Evolutionary conservation across 441 rosid genomes (phyloP).

Genomic region (Aleurites moluccanus): DNA sequence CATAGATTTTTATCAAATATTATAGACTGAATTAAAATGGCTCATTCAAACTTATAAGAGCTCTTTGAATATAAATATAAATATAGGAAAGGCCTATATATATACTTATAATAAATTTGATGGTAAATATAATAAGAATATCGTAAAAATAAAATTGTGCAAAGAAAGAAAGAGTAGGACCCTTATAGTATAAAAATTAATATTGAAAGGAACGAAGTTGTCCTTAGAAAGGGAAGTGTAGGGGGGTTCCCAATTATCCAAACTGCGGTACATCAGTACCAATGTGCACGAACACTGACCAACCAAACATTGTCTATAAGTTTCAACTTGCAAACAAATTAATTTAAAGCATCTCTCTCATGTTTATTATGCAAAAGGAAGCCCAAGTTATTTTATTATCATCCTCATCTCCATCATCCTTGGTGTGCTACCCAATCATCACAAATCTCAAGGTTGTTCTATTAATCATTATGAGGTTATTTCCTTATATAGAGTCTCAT

Average conservation of each 20-base stretch:
- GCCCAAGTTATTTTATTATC: background rate
- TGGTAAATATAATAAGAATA: too few species aligned
- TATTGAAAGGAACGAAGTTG: constrained; percentile 4
- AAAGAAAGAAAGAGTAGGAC: background rate
- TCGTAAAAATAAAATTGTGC: too few species aligned
- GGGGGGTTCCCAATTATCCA: constrained; percentile 16
- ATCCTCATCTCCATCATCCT: constrained; percentile 2
- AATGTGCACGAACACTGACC: constrained; percentile 28
- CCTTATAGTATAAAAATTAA: background rate
- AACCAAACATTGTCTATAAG: background rate
- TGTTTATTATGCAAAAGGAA: background rate
- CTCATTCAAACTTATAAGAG: too few species aligned
- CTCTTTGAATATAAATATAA: too few species aligned
- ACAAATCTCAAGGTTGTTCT: background rate
- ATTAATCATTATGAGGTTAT: too few species aligned
- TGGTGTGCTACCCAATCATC: background rate
- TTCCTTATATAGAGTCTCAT: too few species aligned
- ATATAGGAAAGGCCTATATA: too few species aligned
- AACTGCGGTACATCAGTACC: constrained; percentile 22
- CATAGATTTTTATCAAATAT: too few species aligned
- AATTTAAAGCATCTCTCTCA: background rate
- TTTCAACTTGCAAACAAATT: constrained; percentile 20
- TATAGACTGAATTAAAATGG: too few species aligned
- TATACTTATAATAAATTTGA: too few species aligned
- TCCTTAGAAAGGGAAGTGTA: background rate